phyloP scores from a whole-genome alignment of 1,284 basidiomycete genomes.

The Rhodotorula sp. region DNA sequence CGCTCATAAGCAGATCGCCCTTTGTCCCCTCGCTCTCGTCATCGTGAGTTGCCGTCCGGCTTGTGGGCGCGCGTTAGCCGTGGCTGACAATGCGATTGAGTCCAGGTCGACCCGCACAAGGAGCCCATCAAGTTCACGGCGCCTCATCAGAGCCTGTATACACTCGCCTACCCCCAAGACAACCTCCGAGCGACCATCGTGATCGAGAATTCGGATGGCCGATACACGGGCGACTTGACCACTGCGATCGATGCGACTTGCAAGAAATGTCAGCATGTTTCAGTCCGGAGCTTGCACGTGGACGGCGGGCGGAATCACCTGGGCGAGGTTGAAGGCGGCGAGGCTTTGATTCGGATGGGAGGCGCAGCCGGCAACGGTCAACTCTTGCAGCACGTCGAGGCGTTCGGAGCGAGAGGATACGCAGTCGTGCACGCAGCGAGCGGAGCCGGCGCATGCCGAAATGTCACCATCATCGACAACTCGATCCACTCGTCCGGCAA shows the following conservation, averaged over 20 bases:
- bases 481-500: constrained; percentile 33
- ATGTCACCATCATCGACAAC: constrained; percentile 28
- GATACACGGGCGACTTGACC: constrained; percentile 27
- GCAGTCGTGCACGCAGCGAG: constrained; percentile 35
- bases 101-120: constrained; percentile 28
- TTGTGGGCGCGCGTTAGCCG: not conserved
- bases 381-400: constrained; percentile 25
- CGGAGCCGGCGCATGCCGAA: constrained; percentile 27
- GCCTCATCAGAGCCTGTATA: constrained; percentile 26
- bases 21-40: constrained; percentile 34
- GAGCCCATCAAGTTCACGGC: constrained; percentile 37
- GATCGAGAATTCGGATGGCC: constrained; percentile 24
- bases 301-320: constrained; percentile 35
- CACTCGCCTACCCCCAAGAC: constrained; percentile 28
- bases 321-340: constrained; percentile 28
- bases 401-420: constrained; percentile 32
- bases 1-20: constrained; percentile 14
- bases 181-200: constrained; percentile 28
- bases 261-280: constrained; percentile 10
- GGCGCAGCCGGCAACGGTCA: constrained; percentile 27
- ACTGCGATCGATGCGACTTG: constrained; percentile 36
- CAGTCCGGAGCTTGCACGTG: constrained; percentile 25
- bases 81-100: not conserved
- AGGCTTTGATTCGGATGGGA: constrained; percentile 33
- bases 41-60: not conserved